A percentile compares a stretch with the other conserved stretches of the same genome.
phyloP scores from a whole-genome alignment of 257 asterid species.

The Nicotiana obtusifolia region DNA sequence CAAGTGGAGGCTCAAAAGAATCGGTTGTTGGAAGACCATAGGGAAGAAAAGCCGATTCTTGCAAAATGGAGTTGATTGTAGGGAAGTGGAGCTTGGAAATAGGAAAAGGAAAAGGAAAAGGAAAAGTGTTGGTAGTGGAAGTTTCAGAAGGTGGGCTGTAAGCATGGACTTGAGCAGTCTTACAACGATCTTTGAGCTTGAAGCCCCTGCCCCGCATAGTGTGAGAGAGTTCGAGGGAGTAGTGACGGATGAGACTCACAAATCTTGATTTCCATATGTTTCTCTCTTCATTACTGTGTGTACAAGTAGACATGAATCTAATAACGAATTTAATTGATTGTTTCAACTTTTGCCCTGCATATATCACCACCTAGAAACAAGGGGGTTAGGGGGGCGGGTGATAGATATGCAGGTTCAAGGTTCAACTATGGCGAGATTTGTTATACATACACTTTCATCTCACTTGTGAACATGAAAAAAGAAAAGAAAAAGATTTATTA shows the following conservation, averaged over 20 bases:
- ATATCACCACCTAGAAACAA: conserved; percentile 13
- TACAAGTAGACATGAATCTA: conserved; percentile 39
- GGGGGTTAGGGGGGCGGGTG: not conserved
- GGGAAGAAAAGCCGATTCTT: conserved; percentile 35
- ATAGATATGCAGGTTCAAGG: conserved; percentile 5
- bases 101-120: not conserved
- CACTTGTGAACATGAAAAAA: conserved; percentile 3
- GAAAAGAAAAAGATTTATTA: not conserved
- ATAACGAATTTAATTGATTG: not conserved
- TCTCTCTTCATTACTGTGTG: conserved; percentile 14
- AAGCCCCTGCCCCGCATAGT: conserved; percentile 27
- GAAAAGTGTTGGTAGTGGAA: conserved; percentile 12
- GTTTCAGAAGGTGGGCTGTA: conserved; percentile 23
- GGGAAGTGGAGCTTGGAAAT: conserved; percentile 19
- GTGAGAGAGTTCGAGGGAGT: conserved; percentile 23
- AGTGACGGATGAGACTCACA: conserved; percentile 39
- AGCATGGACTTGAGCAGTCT: conserved; percentile 52
- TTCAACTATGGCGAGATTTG: conserved; percentile 13
- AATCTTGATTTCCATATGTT: conserved; percentile 36
- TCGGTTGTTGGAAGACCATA: conserved; percentile 39
- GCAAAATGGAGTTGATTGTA: conserved; percentile 38
- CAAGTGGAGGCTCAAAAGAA: conserved; percentile 35
- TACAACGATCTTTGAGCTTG: conserved; percentile 50
- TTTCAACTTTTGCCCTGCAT: conserved; percentile 15
- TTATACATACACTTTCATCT: not conserved